Evolutionary conservation across 768 basidiomycete species (phyloP).

Genomic region (Tylopilus rubrobrunneus): DNA sequence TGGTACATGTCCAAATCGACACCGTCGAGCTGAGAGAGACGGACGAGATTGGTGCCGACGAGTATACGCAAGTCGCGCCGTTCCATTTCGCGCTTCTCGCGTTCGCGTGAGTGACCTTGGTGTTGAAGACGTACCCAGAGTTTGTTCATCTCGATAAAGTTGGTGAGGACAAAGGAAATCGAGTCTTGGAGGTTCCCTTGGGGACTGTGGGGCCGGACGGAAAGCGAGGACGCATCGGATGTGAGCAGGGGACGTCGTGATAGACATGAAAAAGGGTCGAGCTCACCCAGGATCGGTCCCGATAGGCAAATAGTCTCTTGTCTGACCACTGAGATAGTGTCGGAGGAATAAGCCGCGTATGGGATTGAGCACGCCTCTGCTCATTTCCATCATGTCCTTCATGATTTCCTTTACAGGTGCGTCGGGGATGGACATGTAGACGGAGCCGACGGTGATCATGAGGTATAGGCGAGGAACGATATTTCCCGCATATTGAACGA

Average conservation of each 20-base stretch:
- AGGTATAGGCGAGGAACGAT: slow-evolving; percentile 93
- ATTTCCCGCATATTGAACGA: slow-evolving; percentile 99
- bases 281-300: slow-evolving; percentile 77
- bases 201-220: slow-evolving; percentile 48
- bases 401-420: slow-evolving; percentile 99
- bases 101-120: slow-evolving; percentile 93
- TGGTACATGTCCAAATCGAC: slow-evolving; percentile 94
- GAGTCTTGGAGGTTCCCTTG: slow-evolving; percentile 91
- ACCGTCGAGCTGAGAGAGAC: slow-evolving; percentile 92
- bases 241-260: background rate
- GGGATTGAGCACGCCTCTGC: slow-evolving; percentile 94
- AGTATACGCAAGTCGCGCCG: slow-evolving; percentile 92
- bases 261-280: background rate
- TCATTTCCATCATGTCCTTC: slow-evolving; percentile 99
- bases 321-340: slow-evolving; percentile 96
- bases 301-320: slow-evolving; percentile 91
- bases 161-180: slow-evolving; percentile 91
- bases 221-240: background rate
- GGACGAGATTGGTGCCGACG: slow-evolving; percentile 96
- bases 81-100: slow-evolving; percentile 96
- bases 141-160: slow-evolving; percentile 99
- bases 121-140: slow-evolving; percentile 99
- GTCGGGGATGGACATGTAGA: slow-evolving; percentile 98
- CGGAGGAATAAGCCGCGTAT: slow-evolving; percentile 92
- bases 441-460: slow-evolving; percentile 99